Evolutionary conservation across 1,284 basidiomycete genomes (phyloP), one percentile per base, ranked within the genome.

Genomic region (Trametes hirsuta): DNA sequence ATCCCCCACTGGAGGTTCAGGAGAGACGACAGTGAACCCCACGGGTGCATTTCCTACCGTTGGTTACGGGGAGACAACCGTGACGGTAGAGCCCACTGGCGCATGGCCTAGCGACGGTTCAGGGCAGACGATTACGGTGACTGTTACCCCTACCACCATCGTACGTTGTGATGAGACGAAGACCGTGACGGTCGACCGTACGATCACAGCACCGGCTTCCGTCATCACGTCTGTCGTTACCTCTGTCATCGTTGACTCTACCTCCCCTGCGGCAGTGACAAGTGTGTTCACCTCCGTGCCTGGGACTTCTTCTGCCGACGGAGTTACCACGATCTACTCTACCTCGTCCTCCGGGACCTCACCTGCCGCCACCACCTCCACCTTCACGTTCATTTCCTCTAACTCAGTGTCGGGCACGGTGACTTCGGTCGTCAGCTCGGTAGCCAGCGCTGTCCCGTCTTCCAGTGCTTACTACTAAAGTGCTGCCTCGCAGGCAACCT

Each of bases 181-280:
- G 56, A 39, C 75, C 47, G 58, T 72, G 72, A 4, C 60, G 45
- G 48, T 58, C 44, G 8, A 22, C 18, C 24, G 22, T 8, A 15
- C 45, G 8, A 46, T 25, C 24, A 25, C 14, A 4, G 24, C 14
- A 1, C 24, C 30, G 22, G 14, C 45, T 9, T 30, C 22, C 45
- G 25, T 14, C 45, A 15, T 46, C 45, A 46, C 21, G 11, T 30
- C 45, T 3, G 45, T 46, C 24, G 21, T 25, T 8, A 46, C 22
- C 45, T 46, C 45, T 4, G 15, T 22, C 47, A 11, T 30, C 34
- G 10, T n/a, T 6, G 34, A 12, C 6, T 35, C 46, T 25, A 34
- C 46, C 25, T 18, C 47, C 34, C n/a, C 9, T 18, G 47, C n/a
- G 24, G 45, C 24, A 9, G 24, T 18, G 35, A 37, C 47, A 3